These are phyloP conservation scores for Podaxis sp. DNA, from an alignment of 768 basidiomycete genomes.

Conservation along the genomic window DNA sequence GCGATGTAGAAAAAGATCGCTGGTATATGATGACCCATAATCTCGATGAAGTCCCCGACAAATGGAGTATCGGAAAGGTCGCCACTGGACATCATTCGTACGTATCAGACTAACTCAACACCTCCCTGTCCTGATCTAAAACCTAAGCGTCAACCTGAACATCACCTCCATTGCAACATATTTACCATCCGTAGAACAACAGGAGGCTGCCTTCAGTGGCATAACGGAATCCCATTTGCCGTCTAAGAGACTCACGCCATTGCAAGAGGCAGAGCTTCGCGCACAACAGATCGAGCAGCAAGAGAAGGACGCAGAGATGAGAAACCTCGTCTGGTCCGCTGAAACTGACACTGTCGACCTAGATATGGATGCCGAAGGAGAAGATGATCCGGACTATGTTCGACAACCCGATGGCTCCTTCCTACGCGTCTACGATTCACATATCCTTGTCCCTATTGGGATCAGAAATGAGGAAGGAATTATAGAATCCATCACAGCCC, in stretches of 20 bases:
- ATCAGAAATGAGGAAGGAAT: slow-evolving; percentile 54
- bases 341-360: slow-evolving; percentile 48
- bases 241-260: slow-evolving; percentile 47
- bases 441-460: slow-evolving; percentile 49
- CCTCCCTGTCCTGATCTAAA: not conserved
- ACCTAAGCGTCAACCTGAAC: slow-evolving; percentile 61
- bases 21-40: slow-evolving; percentile 84
- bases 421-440: slow-evolving; percentile 23
- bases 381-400: slow-evolving; percentile 52
- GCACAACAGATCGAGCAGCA: slow-evolving; percentile 60
- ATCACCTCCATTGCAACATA: slow-evolving; percentile 74
- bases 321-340: slow-evolving; percentile 67
- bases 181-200: slow-evolving; percentile 64
- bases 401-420: slow-evolving; percentile 37
- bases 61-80: slow-evolving; percentile 64
- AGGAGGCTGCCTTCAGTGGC: slow-evolving; percentile 56
- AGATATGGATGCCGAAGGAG: slow-evolving; percentile 60
- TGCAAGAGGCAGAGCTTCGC: slow-evolving; percentile 55
- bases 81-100: slow-evolving; percentile 77
- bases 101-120: slow-evolving; percentile 18
- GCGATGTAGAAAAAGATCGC: slow-evolving; percentile 68
- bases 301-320: slow-evolving; percentile 55
- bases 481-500: slow-evolving; percentile 42
- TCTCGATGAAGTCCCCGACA: slow-evolving; percentile 71
- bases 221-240: slow-evolving; percentile 33